These are phyloP conservation scores for Malassezia yamatoensis DNA, from an alignment of 1,284 basidiomycete species.

Conservation along the genomic window DNA sequence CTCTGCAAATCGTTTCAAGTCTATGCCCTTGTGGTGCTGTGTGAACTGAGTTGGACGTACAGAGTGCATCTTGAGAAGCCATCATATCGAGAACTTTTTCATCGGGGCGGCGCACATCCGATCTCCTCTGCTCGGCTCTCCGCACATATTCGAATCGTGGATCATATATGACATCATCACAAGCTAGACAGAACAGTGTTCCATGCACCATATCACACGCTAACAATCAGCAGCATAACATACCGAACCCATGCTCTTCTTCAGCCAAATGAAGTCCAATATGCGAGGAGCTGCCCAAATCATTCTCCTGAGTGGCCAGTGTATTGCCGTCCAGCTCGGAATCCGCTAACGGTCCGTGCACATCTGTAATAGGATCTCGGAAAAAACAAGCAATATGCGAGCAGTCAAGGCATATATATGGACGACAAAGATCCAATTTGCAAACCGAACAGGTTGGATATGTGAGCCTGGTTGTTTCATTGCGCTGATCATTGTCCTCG, in stretches of 20 bases:
- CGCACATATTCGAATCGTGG: slow-evolving; percentile 28
- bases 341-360: neutral
- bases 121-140: slow-evolving; percentile 19
- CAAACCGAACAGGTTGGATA: slow-evolving; percentile 38
- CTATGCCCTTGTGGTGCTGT: neutral
- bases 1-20: neutral
- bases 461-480: slow-evolving; percentile 21
- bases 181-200: slow-evolving; percentile 36
- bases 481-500: slow-evolving; percentile 17
- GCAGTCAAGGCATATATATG: slow-evolving; percentile 42
- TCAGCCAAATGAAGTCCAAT: slow-evolving; percentile 16
- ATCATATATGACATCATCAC: slow-evolving; percentile 40
- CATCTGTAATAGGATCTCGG: slow-evolving; percentile 14
- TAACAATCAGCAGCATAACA: slow-evolving; percentile 2
- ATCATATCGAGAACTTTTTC: slow-evolving; percentile 16
- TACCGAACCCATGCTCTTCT: slow-evolving; percentile 16
- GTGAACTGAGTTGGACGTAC: neutral
- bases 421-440: slow-evolving; percentile 29
- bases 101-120: slow-evolving; percentile 12
- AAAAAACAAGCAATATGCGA: slow-evolving; percentile 36
- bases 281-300: slow-evolving; percentile 23
- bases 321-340: slow-evolving; percentile 7
- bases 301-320: slow-evolving; percentile 14
- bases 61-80: slow-evolving; percentile 4
- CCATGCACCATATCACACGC: slow-evolving; percentile 40